phyloP scores from a whole-genome alignment of 1,284 basidiomycete species.

The Ceratobasidium sp. region DNA sequence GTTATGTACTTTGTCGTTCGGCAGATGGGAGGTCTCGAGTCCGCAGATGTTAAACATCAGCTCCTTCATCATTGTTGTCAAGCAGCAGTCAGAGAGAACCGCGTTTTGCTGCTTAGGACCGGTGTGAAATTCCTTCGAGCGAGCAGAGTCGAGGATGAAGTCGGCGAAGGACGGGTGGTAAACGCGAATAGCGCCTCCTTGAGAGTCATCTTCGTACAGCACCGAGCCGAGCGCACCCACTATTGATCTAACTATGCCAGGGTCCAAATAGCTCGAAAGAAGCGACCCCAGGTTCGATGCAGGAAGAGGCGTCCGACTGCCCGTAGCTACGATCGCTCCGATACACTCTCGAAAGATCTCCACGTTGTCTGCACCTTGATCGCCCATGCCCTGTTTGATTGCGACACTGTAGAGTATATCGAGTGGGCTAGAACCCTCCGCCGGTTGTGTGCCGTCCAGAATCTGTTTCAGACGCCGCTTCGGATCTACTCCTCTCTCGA shows the following conservation, averaged over 20 bases:
- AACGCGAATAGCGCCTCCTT: constrained; percentile 12
- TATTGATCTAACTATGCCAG: not conserved
- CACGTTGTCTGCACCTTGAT: not conserved
- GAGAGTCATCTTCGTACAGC: constrained; percentile 10
- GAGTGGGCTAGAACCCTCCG: not conserved
- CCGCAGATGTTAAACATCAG: constrained; percentile 28
- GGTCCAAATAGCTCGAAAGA: not conserved
- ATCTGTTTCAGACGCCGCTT: not conserved
- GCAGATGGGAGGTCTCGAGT: not conserved
- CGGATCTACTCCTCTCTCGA: not conserved
- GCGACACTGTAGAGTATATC: constrained; percentile 4
- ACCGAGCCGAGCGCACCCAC: constrained; percentile 22
- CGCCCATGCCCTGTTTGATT: not conserved
- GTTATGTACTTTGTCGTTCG: constrained; percentile 12
- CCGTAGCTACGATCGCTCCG: constrained; percentile 14
- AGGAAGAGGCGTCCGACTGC: constrained; percentile 13
- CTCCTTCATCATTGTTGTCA: not conserved
- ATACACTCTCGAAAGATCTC: not conserved
- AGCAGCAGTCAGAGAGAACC: constrained; percentile 16
- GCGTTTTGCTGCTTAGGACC: constrained; percentile 18
- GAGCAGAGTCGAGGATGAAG: constrained; percentile 13
- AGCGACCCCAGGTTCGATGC: not conserved
- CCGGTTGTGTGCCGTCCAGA: not conserved
- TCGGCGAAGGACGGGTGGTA: constrained; percentile 38
- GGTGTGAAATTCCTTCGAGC: constrained; percentile 17